Percentiles rank a stretch among this genome's conserved stretches.
phyloP scores from a whole-genome alignment of 805 yeast genomes.

The Nakazawaea populi region DNA sequence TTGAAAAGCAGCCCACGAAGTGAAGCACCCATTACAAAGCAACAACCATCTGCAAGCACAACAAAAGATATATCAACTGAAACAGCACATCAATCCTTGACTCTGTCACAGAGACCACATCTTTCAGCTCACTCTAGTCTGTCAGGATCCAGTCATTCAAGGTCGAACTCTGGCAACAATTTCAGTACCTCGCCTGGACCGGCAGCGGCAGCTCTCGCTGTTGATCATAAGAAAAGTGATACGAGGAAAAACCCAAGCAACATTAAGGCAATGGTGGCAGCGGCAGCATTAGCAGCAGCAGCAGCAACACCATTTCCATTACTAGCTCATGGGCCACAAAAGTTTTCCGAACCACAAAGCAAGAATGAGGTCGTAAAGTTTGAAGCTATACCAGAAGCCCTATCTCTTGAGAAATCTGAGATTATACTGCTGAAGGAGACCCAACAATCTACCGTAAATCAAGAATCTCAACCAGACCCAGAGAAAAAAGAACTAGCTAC shows the following conservation, averaged over 20 bases:
- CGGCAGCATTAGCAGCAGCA: constrained; percentile 80
- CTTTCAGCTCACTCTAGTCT: not conserved
- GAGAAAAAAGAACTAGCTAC: constrained; percentile 6
- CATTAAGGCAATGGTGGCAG: constrained; percentile 63
- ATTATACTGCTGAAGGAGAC: not conserved
- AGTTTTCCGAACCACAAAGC: not conserved
- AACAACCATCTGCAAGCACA: not conserved
- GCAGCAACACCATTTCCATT: constrained; percentile 70
- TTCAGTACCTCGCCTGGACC: constrained; percentile 31
- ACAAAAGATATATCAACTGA: not conserved
- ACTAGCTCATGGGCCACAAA: constrained; percentile 10
- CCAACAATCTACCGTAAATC: too few species aligned
- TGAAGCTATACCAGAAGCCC: not conserved
- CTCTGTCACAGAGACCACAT: not conserved
- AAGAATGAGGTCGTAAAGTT: constrained; percentile 6
- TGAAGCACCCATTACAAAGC: not conserved
- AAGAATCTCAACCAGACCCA: not conserved
- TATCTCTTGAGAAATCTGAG: not conserved
- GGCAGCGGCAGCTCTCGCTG: constrained; percentile 30
- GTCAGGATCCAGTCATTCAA: constrained; percentile 2
- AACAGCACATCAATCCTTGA: not conserved
- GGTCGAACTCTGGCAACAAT: constrained; percentile 13
- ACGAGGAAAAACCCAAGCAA: constrained; percentile 16
- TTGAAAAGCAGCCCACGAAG: not conserved
- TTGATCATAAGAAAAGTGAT: constrained; percentile 19